Conservation (phyloP, 495 filamentous ascomycete genomes). For the Hapsidospora chrysogenum region DNA sequence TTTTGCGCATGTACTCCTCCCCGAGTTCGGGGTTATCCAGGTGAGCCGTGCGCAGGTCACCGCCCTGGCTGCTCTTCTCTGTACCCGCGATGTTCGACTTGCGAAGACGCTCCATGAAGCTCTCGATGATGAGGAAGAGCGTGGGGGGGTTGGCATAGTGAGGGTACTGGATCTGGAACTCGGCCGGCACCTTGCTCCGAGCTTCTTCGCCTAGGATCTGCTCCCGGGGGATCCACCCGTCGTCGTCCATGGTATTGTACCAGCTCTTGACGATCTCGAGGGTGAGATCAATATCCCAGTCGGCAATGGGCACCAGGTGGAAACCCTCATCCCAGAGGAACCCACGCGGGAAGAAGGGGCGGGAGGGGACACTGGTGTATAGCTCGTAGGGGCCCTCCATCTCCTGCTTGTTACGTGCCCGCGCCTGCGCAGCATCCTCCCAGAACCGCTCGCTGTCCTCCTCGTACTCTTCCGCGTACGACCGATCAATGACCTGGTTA, state of each 20-base stretch:
- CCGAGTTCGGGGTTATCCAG: slow-evolving; percentile 51
- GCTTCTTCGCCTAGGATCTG: slow-evolving; percentile 93
- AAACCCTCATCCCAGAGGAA: slow-evolving; percentile 99
- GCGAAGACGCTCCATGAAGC: slow-evolving; percentile 58
- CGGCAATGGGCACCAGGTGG: slow-evolving; percentile 78
- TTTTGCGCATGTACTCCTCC: slow-evolving; percentile 52
- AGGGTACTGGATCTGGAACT: slow-evolving; percentile 93
- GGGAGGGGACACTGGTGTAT: slow-evolving; percentile 82
- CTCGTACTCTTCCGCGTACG: slow-evolving; percentile 77
- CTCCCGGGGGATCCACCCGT: slow-evolving; percentile 95
- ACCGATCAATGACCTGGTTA: slow-evolving; percentile 71
- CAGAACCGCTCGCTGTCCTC: slow-evolving; percentile 96
- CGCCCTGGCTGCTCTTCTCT: slow-evolving; percentile 16
- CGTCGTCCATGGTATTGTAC: slow-evolving; percentile 90
- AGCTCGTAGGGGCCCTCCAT: slow-evolving; percentile 77
- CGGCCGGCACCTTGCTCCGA: slow-evolving; percentile 83
- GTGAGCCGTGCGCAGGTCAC: slow-evolving; percentile 35
- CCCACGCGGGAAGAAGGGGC: slow-evolving; percentile 90
- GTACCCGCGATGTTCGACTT: slow-evolving; percentile 19
- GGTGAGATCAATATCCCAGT: slow-evolving; percentile 85
- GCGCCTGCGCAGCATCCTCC: slow-evolving; percentile 67
- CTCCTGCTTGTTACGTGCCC: slow-evolving; percentile 42
- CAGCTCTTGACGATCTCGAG: slow-evolving; percentile 90
- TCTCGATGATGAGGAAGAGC: slow-evolving; percentile 73
- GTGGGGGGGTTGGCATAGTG: slow-evolving; percentile 99